A percentile compares a stretch with the other conserved stretches of the same genome.
These are phyloP conservation scores for Carex littledalei DNA, from an alignment of 176 grass and related monocot genomes.

Conservation along the genomic window DNA sequence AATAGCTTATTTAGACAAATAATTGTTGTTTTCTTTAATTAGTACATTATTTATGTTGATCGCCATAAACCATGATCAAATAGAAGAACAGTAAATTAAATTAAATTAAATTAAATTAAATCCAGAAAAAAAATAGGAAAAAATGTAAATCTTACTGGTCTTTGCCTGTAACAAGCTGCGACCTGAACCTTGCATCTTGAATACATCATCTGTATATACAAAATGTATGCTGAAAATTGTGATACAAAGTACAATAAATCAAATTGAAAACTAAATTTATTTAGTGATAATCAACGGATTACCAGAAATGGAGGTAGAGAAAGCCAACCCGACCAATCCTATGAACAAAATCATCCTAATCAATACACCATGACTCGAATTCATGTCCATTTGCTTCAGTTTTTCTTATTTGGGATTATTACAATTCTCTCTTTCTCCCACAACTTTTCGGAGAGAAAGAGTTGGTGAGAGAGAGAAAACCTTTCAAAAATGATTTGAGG, in stretches of 20 bases:
- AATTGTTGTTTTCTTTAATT: not conserved
- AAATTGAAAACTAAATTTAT: not conserved
- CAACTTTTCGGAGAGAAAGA: conserved; percentile 5
- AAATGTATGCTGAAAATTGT: not conserved
- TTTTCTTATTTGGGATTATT: not conserved
- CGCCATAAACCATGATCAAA: not conserved
- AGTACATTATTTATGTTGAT: not conserved
- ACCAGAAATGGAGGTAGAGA: conserved; percentile 22
- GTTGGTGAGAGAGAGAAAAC: not conserved
- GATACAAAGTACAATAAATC: not conserved
- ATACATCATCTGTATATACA: conserved; percentile 12
- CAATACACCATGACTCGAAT: not conserved
- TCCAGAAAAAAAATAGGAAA: not conserved
- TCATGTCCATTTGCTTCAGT: not conserved
- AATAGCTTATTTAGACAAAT: not conserved
- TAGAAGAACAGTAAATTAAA: not conserved
- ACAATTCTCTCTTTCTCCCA: not conserved
- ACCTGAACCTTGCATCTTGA: conserved; percentile 1
- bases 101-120: not conserved
- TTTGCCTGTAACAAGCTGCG: conserved; percentile 23
- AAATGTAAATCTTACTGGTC: conserved; percentile 15
- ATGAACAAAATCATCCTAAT: conserved; percentile 5
- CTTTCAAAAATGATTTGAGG: conserved; percentile 5
- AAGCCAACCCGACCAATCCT: conserved; percentile 8
- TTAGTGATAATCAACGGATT: not conserved